These are phyloP conservation scores for Kwoniella pini DNA, from an alignment of 768 basidiomycete genomes.

Conservation along the genomic window DNA sequence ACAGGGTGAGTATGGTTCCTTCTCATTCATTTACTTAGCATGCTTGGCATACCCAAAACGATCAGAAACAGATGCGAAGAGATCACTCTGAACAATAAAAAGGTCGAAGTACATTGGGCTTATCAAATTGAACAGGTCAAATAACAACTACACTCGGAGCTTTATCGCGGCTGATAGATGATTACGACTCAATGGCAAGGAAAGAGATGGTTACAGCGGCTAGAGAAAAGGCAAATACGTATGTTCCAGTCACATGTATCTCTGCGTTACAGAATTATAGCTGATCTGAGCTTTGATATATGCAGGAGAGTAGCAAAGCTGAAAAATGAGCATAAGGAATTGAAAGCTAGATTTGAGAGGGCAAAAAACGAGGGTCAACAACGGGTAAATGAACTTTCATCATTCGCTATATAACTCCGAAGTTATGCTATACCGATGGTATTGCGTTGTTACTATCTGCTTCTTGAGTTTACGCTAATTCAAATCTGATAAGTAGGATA, in stretches of 20 bases:
- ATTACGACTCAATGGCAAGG: constrained; percentile 95
- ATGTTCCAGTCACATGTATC: constrained; percentile 47
- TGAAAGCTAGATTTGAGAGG: constrained; percentile 77
- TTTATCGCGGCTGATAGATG: constrained; percentile 90
- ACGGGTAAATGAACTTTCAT: constrained; percentile 25
- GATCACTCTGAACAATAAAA: too few species aligned
- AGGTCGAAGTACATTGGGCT: too few species aligned
- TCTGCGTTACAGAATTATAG: too few species aligned
- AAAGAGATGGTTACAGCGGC: constrained; percentile 95
- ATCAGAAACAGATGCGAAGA: too few species aligned
- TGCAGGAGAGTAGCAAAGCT: constrained; percentile 91
- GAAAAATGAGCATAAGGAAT: constrained; percentile 77
- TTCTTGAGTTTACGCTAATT: too few species aligned
- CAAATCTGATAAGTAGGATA: constrained; percentile 16
- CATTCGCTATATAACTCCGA: too few species aligned
- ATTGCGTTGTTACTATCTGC: too few species aligned
- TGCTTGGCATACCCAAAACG: too few species aligned
- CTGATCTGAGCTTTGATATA: too few species aligned
- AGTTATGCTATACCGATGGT: too few species aligned
- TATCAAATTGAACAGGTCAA: constrained; percentile 73
- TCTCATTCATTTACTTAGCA: too few species aligned
- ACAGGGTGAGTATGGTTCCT: constrained; percentile 71
- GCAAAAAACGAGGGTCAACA: constrained; percentile 60
- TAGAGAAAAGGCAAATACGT: constrained; percentile 94
- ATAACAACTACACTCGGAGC: constrained; percentile 96